These are phyloP conservation scores for Pseudogymnoascus sp. DNA, from an alignment of 2,329 filamentous ascomycete genomes.

Conservation along the genomic window DNA sequence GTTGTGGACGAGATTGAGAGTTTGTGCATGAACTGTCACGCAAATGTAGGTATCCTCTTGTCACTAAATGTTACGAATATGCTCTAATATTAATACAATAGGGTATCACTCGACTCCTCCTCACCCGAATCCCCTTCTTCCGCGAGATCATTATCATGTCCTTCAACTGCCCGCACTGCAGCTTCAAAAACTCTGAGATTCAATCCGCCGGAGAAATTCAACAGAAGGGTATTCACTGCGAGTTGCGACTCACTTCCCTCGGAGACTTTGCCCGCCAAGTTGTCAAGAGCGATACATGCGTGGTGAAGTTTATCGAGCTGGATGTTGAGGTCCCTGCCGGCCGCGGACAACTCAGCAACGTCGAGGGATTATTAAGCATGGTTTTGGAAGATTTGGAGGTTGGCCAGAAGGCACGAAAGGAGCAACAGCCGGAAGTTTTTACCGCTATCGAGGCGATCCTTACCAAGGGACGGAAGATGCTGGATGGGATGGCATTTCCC, in stretches of 20 bases:
- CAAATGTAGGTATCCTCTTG: slow-evolving; percentile 50
- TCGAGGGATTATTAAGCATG: slow-evolving; percentile 77
- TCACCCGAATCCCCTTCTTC: slow-evolving; percentile 93
- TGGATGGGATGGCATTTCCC: slow-evolving; percentile 69
- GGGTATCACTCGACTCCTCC: slow-evolving; percentile 78
- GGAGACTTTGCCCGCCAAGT: slow-evolving; percentile 79
- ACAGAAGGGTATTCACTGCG: slow-evolving; percentile 76
- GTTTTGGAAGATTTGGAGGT: slow-evolving; percentile 73
- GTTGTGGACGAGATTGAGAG: slow-evolving; percentile 66
- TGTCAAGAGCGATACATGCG: slow-evolving; percentile 82
- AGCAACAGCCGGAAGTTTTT: slow-evolving; percentile 68
- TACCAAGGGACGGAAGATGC: slow-evolving; percentile 64
- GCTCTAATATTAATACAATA: slow-evolving; percentile 30
- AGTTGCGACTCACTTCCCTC: slow-evolving; percentile 65
- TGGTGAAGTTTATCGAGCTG: slow-evolving; percentile 81
- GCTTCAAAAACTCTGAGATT: slow-evolving; percentile 85
- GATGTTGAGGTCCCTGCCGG: slow-evolving; percentile 90
- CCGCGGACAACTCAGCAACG: slow-evolving; percentile 83
- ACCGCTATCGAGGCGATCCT: slow-evolving; percentile 73
- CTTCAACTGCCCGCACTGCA: slow-evolving; percentile 84
- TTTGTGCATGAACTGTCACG: slow-evolving; percentile 78
- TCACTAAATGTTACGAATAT: slow-evolving; percentile 10
- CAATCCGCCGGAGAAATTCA: slow-evolving; percentile 90
- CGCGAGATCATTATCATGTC: slow-evolving; percentile 97
- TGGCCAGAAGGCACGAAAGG: slow-evolving; percentile 75